Evolutionary conservation across 805 yeast genomes (phyloP), one percentile per base, ranked within the genome.

Genomic region (Candida adriatica): DNA sequence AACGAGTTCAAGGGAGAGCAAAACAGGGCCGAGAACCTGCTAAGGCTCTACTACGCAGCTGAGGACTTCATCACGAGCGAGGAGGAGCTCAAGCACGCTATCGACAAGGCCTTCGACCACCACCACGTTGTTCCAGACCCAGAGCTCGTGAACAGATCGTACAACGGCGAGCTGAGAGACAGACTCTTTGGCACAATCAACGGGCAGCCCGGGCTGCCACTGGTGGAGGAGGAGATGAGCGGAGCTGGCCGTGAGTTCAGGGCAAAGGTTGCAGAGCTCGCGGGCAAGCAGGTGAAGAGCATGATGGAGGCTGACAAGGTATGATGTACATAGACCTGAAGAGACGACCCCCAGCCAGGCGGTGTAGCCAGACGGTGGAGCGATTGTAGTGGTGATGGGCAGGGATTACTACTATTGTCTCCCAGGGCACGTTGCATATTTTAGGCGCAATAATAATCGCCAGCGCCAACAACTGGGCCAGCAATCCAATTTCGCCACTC

Each of bases 31-130:
- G 61, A 61, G 24, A 62, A 70, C 29, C 58, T 87, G 29, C 60
- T 88, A 38, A 79, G 73, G 42, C 66, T 88, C 33, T 86, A 83
- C 56, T 85, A 85, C 48, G 70, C 77, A 3, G 62, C 90, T 2
- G 67, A 70, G 17, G 64, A 68, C 26, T 87, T 75, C 58, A 82
- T 86, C 45, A 73, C 84, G 24, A 79, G 79, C 18, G 94, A 82
- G 55, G 71, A 66, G 30, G 75, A 75, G 53, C 65, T 82, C 38
- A 71, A 68, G 26, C 60, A 56, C 14, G 73, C 78, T 31, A 71
- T 82, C 26, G 71, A 68, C 29, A 64, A 64, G 33, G 78, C 85
- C 29, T 73, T 79, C 52, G 28, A n/a, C 15, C 27, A 15, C 11
- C 24, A 22, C 10, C 13, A 9, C n/a, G 18, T 13, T 13, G 22